Conservation (phyloP, 2,329 filamentous ascomycete species). For the Sclerotinia spermophila region DNA sequence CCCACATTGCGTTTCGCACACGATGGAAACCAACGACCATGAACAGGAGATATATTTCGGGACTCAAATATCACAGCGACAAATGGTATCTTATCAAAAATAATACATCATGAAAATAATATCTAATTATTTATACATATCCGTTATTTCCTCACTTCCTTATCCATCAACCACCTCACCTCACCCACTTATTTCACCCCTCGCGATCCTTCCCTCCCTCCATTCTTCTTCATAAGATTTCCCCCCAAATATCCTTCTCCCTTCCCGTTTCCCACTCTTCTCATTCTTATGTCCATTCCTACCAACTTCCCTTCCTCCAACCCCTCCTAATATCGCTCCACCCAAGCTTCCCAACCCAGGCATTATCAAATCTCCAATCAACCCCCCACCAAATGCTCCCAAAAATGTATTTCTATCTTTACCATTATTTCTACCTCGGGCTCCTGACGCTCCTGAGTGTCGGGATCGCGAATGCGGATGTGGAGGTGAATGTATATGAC, state of each 20-base stretch:
- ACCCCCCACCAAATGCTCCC: conserved; percentile 27
- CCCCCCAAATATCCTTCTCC: not conserved
- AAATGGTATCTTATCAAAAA: not conserved
- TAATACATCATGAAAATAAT: not conserved
- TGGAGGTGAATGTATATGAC: not conserved
- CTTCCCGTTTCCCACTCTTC: conserved; percentile 3
- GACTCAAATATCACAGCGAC: not conserved
- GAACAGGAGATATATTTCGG: too few species aligned
- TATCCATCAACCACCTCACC: not conserved
- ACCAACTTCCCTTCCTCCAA: conserved; percentile 23
- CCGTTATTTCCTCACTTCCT: not conserved
- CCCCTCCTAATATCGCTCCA: conserved; percentile 27
- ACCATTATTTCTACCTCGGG: conserved; percentile 2
- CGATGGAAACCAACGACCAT: too few species aligned
- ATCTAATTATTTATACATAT: not conserved
- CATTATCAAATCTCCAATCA: conserved; percentile 29
- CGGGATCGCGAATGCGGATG: not conserved
- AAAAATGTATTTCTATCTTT: conserved; percentile 27
- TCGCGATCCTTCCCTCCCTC: conserved; percentile 17
- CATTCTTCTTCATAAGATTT: conserved; percentile 22
- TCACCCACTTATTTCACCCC: conserved; percentile 16
- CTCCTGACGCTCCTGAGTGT: conserved; percentile 12
- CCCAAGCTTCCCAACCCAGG: conserved; percentile 29
- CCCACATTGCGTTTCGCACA: not conserved
- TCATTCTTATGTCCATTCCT: conserved; percentile 7